Percentiles rank a stretch among this genome's conserved stretches.
phyloP scores from a whole-genome alignment of 805 yeast genomes.

The Metschnikowia kofuensis region DNA sequence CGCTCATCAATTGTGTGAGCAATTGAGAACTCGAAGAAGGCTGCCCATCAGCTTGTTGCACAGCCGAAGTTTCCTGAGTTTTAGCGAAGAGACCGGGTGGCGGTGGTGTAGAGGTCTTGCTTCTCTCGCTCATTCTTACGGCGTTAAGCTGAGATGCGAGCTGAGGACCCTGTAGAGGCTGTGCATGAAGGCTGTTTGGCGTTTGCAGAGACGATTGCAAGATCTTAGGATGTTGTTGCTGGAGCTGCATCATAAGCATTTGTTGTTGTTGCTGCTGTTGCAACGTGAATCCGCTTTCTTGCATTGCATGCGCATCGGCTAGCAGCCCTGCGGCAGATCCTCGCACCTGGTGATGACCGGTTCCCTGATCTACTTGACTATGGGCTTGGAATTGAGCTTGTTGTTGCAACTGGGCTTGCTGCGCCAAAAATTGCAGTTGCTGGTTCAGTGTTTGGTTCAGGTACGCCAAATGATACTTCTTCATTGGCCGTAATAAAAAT shows the following conservation, averaged over 20 bases:
- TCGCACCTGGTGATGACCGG: conserved; percentile 7
- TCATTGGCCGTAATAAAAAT: conserved; percentile 39
- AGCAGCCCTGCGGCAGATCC: conserved; percentile 3
- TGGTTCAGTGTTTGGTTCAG: conserved; percentile 42
- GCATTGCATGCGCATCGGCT: background rate
- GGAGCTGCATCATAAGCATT: conserved; percentile 14
- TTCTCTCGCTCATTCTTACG: conserved; percentile 31
- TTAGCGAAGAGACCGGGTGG: conserved; percentile 65
- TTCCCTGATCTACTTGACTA: conserved; percentile 14
- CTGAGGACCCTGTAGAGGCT: conserved; percentile 11
- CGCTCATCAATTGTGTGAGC: conserved; percentile 80
- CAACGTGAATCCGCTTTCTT: background rate
- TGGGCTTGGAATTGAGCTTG: conserved; percentile 26
- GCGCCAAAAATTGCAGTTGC: conserved; percentile 24
- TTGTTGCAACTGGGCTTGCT: conserved; percentile 30
- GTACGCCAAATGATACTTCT: conserved; percentile 45
- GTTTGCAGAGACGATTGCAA: conserved; percentile 1
- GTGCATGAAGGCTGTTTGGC: conserved; percentile 1
- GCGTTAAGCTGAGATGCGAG: conserved; percentile 23
- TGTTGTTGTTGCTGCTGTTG: conserved; percentile 11
- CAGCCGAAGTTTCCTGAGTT: conserved; percentile 11
- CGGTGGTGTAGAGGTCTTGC: conserved; percentile 55
- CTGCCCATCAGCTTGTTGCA: conserved; percentile 12
- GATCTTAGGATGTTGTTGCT: conserved; percentile 9
- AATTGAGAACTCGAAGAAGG: conserved; percentile 71